phyloP scores from a whole-genome alignment of 2,329 filamentous ascomycete genomes.

The Penicillium sp. region DNA sequence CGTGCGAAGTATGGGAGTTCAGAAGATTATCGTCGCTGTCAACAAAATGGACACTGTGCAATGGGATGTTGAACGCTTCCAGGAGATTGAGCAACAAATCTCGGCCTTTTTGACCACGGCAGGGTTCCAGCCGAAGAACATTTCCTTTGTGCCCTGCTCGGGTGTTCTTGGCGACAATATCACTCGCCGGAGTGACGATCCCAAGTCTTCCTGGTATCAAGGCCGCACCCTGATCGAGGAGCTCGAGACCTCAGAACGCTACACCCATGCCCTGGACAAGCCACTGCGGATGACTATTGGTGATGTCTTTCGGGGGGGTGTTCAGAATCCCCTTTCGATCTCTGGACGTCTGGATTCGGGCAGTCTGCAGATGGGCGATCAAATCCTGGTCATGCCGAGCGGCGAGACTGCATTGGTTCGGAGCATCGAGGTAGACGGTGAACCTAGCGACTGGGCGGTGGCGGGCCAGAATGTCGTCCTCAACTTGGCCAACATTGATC shows the following conservation, averaged over 20 bases:
- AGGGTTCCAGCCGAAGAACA: conserved; percentile 73
- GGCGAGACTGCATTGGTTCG: conserved; percentile 76
- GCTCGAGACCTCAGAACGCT: conserved; percentile 74
- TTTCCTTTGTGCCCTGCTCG: conserved; percentile 83
- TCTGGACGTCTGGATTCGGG: conserved; percentile 82
- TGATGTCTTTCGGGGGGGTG: conserved; percentile 75
- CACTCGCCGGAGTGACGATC: conserved; percentile 42
- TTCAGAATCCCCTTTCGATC: conserved; percentile 75
- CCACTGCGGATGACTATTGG: conserved; percentile 80
- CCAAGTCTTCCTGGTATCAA: conserved; percentile 67
- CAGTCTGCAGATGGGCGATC: conserved; percentile 76
- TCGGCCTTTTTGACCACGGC: conserved; percentile 74
- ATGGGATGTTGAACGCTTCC: conserved; percentile 78
- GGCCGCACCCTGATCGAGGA: conserved; percentile 76
- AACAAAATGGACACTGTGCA: conserved; percentile 88
- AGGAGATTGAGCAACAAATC: conserved; percentile 78
- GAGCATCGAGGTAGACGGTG: conserved; percentile 68
- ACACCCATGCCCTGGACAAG: conserved; percentile 63
- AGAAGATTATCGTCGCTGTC: conserved; percentile 79
- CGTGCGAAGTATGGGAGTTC: conserved; percentile 83
- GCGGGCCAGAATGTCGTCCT: conserved; percentile 83
- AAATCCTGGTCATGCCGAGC: conserved; percentile 71
- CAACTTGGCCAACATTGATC: conserved; percentile 79
- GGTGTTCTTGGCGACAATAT: conserved; percentile 88
- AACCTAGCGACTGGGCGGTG: conserved; percentile 77